Evolutionary conservation across 2,329 filamentous ascomycete species (phyloP).

Genomic region (Clonostachys rosea): DNA sequence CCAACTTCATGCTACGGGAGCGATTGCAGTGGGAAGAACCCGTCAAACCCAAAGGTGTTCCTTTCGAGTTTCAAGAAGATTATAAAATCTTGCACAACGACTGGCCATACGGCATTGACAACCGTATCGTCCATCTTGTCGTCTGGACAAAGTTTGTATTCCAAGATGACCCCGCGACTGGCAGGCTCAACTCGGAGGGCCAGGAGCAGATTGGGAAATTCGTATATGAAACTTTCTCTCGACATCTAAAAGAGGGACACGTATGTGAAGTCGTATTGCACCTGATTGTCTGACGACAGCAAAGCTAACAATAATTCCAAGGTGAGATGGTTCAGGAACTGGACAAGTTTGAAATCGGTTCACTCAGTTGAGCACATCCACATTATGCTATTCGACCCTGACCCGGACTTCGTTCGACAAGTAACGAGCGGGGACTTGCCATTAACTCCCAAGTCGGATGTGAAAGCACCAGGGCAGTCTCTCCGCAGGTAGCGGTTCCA

Average conservation of each 20-base stretch:
- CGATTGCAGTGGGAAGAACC: slow-evolving; percentile 64
- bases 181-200: slow-evolving; percentile 61
- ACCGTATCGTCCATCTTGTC: slow-evolving; percentile 75
- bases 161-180: slow-evolving; percentile 59
- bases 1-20: slow-evolving; percentile 69
- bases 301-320: slow-evolving; percentile 5
- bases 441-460: slow-evolving; percentile 25
- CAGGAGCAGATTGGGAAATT: slow-evolving; percentile 65
- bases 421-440: slow-evolving; percentile 74
- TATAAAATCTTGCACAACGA: slow-evolving; percentile 80
- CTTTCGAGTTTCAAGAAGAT: slow-evolving; percentile 47
- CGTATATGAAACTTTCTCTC: slow-evolving; percentile 62
- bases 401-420: slow-evolving; percentile 60
- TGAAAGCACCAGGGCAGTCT: not conserved
- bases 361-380: slow-evolving; percentile 91
- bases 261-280: slow-evolving; percentile 31
- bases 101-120: slow-evolving; percentile 87
- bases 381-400: slow-evolving; percentile 80
- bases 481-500: not conserved
- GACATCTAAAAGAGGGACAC: slow-evolving; percentile 41
- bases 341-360: slow-evolving; percentile 78
- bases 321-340: slow-evolving; percentile 63
- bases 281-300: not conserved
- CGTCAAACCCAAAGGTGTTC: slow-evolving; percentile 20
- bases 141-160: slow-evolving; percentile 91